Evolutionary conservation across 306 rosid genomes (phyloP), one percentile per base, ranked within the genome.

Genomic region (Hippophae gyantsensis): DNA sequence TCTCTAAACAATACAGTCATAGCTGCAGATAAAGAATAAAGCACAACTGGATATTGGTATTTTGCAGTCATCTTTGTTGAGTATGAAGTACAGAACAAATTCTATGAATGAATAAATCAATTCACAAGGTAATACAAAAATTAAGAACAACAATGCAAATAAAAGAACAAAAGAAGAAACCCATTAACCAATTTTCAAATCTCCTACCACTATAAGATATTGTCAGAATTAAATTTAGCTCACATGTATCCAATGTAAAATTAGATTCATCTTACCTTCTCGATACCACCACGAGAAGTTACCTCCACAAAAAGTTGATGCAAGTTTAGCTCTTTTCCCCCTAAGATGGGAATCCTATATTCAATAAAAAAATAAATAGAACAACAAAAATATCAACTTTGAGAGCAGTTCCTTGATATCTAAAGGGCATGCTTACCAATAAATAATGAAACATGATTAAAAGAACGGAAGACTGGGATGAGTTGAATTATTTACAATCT

Each of bases 261-360:
- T 46, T 14, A 13, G 45, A 11, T 75, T 61, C 26, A 57, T 49
- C 72, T 66, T 63, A 89, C 97, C 82, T 83, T 81, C 18, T 74
- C 85, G 43, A 89, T 66, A 51, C 97, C 97, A 38, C 97, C 97
- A 7, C 95, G 95, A 6, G 82, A 65, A 54, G 95, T 89, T 52
- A 86, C 97, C 77, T 89, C 89, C 64, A 77, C 74, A 47, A 89
- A 89, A 54, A 89, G 84, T 46, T 69, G 75, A 76, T 89, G 97
- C 79, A 89, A 75, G 71, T 86, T 89, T 8, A 89, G 73, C 52
- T 86, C 90, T 61, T 62, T 84, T 61, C 97, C 97, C 47, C 95
- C 97, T 49, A 84, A 81, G 27, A 75, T 74, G 42, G 97, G 97
- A 57, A 86, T 78, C 93, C 97, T 89, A 67, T 52, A 67, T 60